Evolutionary conservation across 139 green algal species (phyloP).

Genomic region (Haematococcus lacustris): DNA sequence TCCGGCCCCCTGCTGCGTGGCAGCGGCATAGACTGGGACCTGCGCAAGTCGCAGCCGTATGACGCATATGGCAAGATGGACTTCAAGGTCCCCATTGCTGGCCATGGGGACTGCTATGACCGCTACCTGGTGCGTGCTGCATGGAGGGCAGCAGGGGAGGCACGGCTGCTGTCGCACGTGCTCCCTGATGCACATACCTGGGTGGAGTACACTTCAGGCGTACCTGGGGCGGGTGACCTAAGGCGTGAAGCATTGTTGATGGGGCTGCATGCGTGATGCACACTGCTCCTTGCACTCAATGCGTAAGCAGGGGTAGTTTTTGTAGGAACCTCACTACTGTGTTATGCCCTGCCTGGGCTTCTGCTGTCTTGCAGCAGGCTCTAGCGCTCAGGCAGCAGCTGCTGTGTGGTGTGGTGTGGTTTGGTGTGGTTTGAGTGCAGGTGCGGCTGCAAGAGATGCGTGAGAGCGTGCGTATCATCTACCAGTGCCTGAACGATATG

Average conservation of each 20-base stretch:
- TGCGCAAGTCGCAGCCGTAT: slow-evolving; percentile 78
- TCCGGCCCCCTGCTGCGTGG: slow-evolving; percentile 69
- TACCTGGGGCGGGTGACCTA: no score
- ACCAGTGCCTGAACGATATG: slow-evolving; percentile 79
- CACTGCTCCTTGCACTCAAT: no score
- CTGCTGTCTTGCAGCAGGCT: no score
- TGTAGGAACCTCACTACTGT: no score
- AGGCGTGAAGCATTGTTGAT: no score
- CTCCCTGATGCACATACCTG: no score
- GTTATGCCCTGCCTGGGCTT: no score
- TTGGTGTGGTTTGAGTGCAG: neutral
- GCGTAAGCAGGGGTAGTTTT: no score
- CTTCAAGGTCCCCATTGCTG: slow-evolving; percentile 75
- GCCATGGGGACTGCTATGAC: slow-evolving; percentile 78
- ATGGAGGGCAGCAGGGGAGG: no score
- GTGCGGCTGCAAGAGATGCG: slow-evolving; percentile 68
- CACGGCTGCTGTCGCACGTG: no score
- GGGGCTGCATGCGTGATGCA: no score
- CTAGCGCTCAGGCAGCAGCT: neutral
- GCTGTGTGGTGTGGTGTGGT: neutral
- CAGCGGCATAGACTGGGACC: slow-evolving; percentile 75
- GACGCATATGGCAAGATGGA: slow-evolving; percentile 75
- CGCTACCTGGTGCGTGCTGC: slow-evolving; percentile 71
- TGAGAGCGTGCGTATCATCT: slow-evolving; percentile 71
- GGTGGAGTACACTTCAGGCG: no score